phyloP scores from a whole-genome alignment of 139 green algal genomes.

The Volvox reticuliferus region DNA sequence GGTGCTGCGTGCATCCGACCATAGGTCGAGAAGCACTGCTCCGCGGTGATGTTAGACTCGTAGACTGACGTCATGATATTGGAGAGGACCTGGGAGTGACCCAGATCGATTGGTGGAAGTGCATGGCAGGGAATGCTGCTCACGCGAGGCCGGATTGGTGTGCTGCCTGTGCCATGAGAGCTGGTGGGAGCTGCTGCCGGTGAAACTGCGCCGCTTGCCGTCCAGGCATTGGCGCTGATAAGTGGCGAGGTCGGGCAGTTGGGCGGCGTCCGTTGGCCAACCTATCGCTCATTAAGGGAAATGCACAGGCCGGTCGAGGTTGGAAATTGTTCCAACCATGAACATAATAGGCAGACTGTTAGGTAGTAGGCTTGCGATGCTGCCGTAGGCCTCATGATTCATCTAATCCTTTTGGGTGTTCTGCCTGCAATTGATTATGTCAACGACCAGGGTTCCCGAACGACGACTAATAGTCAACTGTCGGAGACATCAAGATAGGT shows the following conservation, averaged over 20 bases:
- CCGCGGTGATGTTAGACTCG: conserved; percentile 27
- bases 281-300: not conserved
- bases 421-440: no score
- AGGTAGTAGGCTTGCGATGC: no score
- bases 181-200: not conserved
- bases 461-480: no score
- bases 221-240: not conserved
- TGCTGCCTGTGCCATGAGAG: not conserved
- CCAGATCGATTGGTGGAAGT: not conserved
- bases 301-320: no score
- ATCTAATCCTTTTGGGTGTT: no score
- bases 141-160: not conserved
- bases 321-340: no score
- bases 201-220: not conserved
- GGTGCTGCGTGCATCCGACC: conserved; percentile 1
- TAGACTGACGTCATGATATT: not conserved
- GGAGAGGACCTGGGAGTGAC: not conserved
- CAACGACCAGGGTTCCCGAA: no score
- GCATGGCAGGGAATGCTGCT: not conserved
- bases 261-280: not conserved
- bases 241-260: conserved; percentile 25
- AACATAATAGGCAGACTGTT: no score
- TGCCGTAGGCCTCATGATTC: no score
- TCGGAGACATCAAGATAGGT: no score
- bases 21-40: conserved; percentile 20